phyloP scores from a whole-genome alignment of 2,329 filamentous ascomycete species.

The Botryosphaeria dothidea region DNA sequence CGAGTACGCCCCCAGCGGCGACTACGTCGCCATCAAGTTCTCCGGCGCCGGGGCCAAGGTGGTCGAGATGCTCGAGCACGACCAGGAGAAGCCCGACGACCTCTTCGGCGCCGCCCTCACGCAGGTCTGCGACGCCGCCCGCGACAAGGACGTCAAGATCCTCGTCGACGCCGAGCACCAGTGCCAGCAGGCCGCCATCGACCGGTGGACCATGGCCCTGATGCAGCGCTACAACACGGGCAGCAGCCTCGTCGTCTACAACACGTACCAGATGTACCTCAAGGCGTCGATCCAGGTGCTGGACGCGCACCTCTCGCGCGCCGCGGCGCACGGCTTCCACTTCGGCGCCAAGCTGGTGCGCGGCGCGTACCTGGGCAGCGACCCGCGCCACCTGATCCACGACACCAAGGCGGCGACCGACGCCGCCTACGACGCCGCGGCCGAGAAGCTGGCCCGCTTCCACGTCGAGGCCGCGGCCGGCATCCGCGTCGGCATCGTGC shows the following conservation, averaged over 20 bases:
- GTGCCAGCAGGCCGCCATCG: slow-evolving; percentile 53
- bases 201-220: slow-evolving; percentile 54
- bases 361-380: slow-evolving; percentile 57
- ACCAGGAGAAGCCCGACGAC: slow-evolving; percentile 40
- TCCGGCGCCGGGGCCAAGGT: slow-evolving; percentile 12
- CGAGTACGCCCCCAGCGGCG: slow-evolving; percentile 44
- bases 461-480: slow-evolving; percentile 41
- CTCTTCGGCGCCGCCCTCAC: slow-evolving; percentile 46
- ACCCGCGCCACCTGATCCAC: slow-evolving; percentile 53
- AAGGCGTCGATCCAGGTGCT: slow-evolving; percentile 48
- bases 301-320: slow-evolving; percentile 47
- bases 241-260: slow-evolving; percentile 65
- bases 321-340: slow-evolving; percentile 51
- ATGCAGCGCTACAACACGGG: slow-evolving; percentile 54
- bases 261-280: slow-evolving; percentile 61
- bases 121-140: slow-evolving; percentile 45
- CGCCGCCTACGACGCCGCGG: slow-evolving; percentile 67
- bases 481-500: slow-evolving; percentile 57
- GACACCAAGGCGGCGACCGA: slow-evolving; percentile 58
- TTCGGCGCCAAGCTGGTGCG: slow-evolving; percentile 60
- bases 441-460: slow-evolving; percentile 60
- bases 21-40: slow-evolving; percentile 52
- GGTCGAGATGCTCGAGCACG: slow-evolving; percentile 37
- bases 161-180: slow-evolving; percentile 58
- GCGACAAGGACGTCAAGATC: slow-evolving; percentile 46